These are phyloP conservation scores for Nasturtium officinale DNA, from an alignment of 345 rosid species.

Conservation along the genomic window DNA sequence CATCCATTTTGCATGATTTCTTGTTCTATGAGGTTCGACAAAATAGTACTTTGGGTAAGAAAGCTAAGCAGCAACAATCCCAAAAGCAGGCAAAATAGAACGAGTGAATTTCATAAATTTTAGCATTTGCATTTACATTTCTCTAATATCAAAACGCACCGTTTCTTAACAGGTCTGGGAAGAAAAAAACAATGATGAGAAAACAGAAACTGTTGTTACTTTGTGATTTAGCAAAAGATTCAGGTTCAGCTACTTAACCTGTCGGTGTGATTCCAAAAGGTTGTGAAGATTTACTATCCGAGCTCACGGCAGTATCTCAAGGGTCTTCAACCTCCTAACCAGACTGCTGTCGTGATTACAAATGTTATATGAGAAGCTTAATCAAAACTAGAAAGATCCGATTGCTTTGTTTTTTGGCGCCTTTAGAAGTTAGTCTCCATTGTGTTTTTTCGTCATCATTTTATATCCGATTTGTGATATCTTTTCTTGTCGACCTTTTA, in stretches of 20 bases:
- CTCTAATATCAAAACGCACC: neutral
- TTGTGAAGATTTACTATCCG: constrained; percentile 30
- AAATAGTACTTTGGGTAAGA: constrained; percentile 76
- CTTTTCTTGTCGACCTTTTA: neutral
- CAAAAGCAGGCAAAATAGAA: constrained; percentile 48
- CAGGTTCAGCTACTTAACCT: constrained; percentile 12
- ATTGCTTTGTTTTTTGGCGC: neutral
- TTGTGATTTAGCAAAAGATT: constrained; percentile 24
- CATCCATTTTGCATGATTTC: constrained; percentile 87
- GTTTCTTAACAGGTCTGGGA: constrained; percentile 41
- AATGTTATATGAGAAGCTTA: no score
- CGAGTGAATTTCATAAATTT: neutral
- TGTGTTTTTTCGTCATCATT: neutral
- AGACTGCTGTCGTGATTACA: neutral
- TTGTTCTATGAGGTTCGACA: constrained; percentile 77
- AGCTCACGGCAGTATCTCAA: constrained; percentile 11
- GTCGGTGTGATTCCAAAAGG: constrained; percentile 33
- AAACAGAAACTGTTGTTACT: constrained; percentile 25
- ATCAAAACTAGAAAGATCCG: neutral
- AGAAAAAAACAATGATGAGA: constrained; percentile 44
- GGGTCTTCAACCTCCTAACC: neutral
- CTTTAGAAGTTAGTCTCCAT: neutral
- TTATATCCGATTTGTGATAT: neutral
- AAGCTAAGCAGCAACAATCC: constrained; percentile 73
- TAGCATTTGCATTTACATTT: neutral